Evolutionary conservation across 1,139 yeast species (phyloP).

Genomic region (Insectozyma bohioensis): DNA sequence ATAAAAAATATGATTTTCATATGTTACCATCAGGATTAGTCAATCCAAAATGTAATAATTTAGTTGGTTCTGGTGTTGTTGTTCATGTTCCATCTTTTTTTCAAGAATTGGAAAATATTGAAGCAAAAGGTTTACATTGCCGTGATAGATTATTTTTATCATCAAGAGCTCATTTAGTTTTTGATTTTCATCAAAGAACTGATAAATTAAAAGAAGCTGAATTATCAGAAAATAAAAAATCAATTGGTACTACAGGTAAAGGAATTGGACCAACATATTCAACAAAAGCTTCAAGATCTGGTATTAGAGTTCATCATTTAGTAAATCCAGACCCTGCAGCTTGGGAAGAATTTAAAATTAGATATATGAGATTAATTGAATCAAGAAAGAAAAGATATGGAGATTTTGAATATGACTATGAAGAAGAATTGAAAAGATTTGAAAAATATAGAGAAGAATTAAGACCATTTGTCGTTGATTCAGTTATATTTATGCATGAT

Average conservation of each 20-base stretch:
- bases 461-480: constrained; percentile 91
- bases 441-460: constrained; percentile 70
- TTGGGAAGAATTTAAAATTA: constrained; percentile 86
- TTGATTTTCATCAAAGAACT: constrained; percentile 96
- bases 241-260: constrained; percentile 98
- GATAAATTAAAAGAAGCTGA: constrained; percentile 95
- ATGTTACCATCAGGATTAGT: constrained; percentile 97
- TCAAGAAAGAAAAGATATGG: constrained; percentile 91
- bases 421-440: constrained; percentile 76
- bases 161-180: constrained; percentile 93
- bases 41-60: constrained; percentile 84
- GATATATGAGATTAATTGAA: constrained; percentile 72
- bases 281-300: constrained; percentile 95
- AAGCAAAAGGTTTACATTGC: constrained; percentile 77
- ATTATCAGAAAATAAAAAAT: constrained; percentile 77
- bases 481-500: constrained; percentile 84
- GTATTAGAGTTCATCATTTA: constrained; percentile 93
- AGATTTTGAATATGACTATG: constrained; percentile 82
- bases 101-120: constrained; percentile 78
- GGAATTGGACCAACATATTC: constrained; percentile 99
- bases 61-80: constrained; percentile 96
- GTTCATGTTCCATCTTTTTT: constrained; percentile 93
- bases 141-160: constrained; percentile 81
- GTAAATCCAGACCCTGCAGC: constrained; percentile 87
- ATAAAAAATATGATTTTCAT: constrained; percentile 92